Evolutionary conservation across 805 yeast genomes (phyloP).

Genomic region (Starmerella potacharoeniae): DNA sequence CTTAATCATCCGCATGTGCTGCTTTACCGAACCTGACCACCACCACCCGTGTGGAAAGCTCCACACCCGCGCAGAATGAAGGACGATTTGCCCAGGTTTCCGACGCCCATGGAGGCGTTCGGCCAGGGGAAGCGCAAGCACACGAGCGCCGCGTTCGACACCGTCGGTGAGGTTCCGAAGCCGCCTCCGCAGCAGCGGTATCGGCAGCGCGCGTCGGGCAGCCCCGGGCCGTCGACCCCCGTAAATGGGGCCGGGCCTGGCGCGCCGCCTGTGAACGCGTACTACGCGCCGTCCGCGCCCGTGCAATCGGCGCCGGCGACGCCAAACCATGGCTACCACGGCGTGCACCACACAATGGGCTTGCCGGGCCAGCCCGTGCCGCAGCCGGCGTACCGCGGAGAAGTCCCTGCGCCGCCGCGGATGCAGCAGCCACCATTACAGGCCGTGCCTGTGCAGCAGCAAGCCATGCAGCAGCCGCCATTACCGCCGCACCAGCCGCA

Average conservation of each 20-base stretch:
- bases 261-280: not conserved
- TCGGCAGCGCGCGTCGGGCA: constrained; percentile 1
- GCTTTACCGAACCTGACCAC: not conserved
- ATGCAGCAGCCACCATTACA: not conserved
- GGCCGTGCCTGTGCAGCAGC: not conserved
- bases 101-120: constrained; percentile 26
- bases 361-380: not conserved
- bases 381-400: not conserved
- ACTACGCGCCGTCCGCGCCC: not conserved
- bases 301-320: not conserved
- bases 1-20: not conserved
- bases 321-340: not conserved
- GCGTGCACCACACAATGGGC: not conserved
- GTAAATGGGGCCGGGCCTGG: not conserved
- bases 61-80: constrained; percentile 10
- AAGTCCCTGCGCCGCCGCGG: too few species aligned
- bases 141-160: constrained; percentile 16
- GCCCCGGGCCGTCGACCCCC: constrained; percentile 4
- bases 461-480: not conserved
- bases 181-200: constrained; percentile 21
- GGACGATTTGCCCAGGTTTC: constrained; percentile 24
- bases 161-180: constrained; percentile 16
- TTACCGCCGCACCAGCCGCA: constrained; percentile 4
- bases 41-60: not conserved
- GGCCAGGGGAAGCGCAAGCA: constrained; percentile 13